phyloP scores from a whole-genome alignment of 495 filamentous ascomycete genomes.

The Paragyromitra xinjiangensis region DNA sequence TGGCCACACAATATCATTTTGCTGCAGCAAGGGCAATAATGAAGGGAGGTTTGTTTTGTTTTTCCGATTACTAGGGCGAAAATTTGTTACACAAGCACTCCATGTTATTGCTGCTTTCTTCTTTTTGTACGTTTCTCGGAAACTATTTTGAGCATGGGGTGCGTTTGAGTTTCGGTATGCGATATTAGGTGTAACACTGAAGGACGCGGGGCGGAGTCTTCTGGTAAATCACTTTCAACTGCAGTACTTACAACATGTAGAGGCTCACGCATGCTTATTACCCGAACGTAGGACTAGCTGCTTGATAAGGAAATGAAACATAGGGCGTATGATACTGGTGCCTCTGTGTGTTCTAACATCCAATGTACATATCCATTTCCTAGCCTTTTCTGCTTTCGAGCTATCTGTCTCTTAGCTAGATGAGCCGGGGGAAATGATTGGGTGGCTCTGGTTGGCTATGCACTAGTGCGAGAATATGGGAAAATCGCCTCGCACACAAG shows the following conservation, averaged over 20 bases:
- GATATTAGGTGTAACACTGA: background rate
- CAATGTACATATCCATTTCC: background rate
- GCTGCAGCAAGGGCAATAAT: background rate
- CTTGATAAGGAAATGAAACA: background rate
- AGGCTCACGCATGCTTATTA: background rate
- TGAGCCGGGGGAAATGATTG: background rate
- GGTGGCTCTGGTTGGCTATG: background rate
- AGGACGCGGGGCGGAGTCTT: background rate
- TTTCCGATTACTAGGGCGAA: slow-evolving; percentile 2
- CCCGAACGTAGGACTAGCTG: background rate
- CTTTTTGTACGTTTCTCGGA: background rate
- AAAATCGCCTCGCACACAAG: background rate
- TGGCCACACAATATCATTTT: background rate
- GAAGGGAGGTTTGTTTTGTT: background rate
- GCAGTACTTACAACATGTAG: background rate
- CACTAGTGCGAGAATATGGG: background rate
- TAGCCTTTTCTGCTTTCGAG: background rate
- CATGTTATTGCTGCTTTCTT: background rate
- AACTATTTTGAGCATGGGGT: background rate
- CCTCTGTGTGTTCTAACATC: background rate
- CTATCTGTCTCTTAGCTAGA: background rate
- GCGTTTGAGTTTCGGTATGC: background rate
- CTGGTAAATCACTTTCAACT: background rate
- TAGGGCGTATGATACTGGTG: slow-evolving; percentile 1
- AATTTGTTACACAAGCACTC: background rate